A percentile compares a stretch with the other conserved stretches of the same genome.
Evolutionary conservation across 495 filamentous ascomycete species (phyloP).

Genomic region (Aspergillus taichungensis): DNA sequence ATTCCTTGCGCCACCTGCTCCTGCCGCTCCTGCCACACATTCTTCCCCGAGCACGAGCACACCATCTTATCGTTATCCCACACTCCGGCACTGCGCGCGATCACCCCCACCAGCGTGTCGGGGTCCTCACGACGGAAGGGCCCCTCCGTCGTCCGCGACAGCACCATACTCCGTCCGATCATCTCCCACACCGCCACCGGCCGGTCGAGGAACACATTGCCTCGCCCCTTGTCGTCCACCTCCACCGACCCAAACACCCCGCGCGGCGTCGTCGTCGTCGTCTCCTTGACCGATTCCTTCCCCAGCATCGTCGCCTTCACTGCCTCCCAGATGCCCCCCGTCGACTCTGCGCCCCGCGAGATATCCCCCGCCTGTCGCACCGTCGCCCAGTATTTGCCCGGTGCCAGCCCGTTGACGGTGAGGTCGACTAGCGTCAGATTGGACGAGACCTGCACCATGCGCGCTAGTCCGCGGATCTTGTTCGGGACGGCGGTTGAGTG

Average conservation of each 20-base stretch:
- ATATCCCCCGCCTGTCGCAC: slow-evolving; percentile 87
- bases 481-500: slow-evolving; percentile 52
- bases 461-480: slow-evolving; percentile 64
- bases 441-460: slow-evolving; percentile 72
- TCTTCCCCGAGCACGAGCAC: slow-evolving; percentile 91
- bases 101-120: slow-evolving; percentile 81
- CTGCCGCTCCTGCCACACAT: slow-evolving; percentile 91
- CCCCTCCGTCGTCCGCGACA: slow-evolving; percentile 46
- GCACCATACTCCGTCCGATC: slow-evolving; percentile 82
- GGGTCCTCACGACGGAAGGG: slow-evolving; percentile 59
- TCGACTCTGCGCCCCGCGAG: slow-evolving; percentile 67
- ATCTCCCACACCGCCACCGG: slow-evolving; percentile 88
- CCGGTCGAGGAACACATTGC: slow-evolving; percentile 69
- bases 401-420: slow-evolving; percentile 73
- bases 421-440: slow-evolving; percentile 77
- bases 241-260: slow-evolving; percentile 68
- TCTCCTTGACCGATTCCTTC: slow-evolving; percentile 27
- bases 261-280: slow-evolving; percentile 23
- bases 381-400: slow-evolving; percentile 73
- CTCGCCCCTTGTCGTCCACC: slow-evolving; percentile 53
- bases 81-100: slow-evolving; percentile 87
- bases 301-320: slow-evolving; percentile 41
- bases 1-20: slow-evolving; percentile 85
- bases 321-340: slow-evolving; percentile 73
- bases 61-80: slow-evolving; percentile 99